Percentiles rank a stretch among this genome's conserved stretches.
These are phyloP conservation scores for Mentha longifolia DNA, from an alignment of 257 asterid genomes.

Conservation along the genomic window DNA sequence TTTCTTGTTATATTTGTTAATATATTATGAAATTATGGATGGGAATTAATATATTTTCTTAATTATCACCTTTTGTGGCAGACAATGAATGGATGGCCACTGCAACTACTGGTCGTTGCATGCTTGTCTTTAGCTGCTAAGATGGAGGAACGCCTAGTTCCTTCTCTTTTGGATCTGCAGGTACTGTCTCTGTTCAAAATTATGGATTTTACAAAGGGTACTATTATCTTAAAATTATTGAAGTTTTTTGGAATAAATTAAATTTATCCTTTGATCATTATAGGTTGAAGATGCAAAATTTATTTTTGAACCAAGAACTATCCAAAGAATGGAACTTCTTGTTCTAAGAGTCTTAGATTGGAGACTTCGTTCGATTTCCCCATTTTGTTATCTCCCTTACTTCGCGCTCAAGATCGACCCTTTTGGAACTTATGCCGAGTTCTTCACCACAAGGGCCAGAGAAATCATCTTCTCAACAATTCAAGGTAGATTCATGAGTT, in stretches of 20 bases:
- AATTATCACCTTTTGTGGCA: constrained; percentile 35
- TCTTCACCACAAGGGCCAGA: constrained; percentile 69
- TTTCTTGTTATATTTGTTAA: no score
- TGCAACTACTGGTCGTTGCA: constrained; percentile 85
- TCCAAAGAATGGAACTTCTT: constrained; percentile 87
- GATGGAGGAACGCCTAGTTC: constrained; percentile 94
- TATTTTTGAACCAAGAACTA: constrained; percentile 77
- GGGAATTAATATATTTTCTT: not conserved
- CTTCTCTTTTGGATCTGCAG: constrained; percentile 91
- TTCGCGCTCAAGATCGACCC: constrained; percentile 87
- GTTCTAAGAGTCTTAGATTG: constrained; percentile 80
- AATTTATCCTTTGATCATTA: not conserved
- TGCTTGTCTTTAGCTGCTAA: constrained; percentile 96
- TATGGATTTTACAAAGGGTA: not conserved
- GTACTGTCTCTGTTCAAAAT: constrained; percentile 36
- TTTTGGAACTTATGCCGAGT: constrained; percentile 58
- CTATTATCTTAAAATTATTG: not conserved
- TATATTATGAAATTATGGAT: not conserved
- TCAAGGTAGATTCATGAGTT: constrained; percentile 50
- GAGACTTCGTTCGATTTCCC: constrained; percentile 88
- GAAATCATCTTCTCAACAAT: constrained; percentile 65
- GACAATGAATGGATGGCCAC: constrained; percentile 81
- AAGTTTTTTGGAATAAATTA: not conserved
- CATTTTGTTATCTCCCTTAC: constrained; percentile 72
- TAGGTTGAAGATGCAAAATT: constrained; percentile 87